These are phyloP conservation scores for Pythium plurisporium DNA, from an alignment of 352 stramenopile genomes.

Conservation along the genomic window DNA sequence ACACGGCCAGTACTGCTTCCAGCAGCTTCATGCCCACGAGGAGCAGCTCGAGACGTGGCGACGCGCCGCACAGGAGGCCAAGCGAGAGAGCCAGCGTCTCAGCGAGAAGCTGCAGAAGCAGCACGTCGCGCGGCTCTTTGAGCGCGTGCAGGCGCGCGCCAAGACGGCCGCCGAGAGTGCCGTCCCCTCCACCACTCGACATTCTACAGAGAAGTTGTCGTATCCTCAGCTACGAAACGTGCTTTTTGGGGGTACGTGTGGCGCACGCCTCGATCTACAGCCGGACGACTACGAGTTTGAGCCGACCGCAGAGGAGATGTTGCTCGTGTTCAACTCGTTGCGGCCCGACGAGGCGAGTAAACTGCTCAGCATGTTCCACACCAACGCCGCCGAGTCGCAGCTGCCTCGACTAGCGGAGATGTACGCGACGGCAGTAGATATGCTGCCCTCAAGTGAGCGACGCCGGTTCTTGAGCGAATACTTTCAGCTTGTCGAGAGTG, in stretches of 20 bases:
- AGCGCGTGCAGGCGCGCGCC: slow-evolving; percentile 20
- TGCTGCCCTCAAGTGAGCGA: slow-evolving; percentile 37
- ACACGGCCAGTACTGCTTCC: slow-evolving; percentile 25
- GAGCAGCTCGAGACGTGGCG: slow-evolving; percentile 15
- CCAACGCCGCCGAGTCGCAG: slow-evolving; percentile 33
- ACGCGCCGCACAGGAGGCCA: slow-evolving; percentile 11
- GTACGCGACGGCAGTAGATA: slow-evolving; percentile 39
- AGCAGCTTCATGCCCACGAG: slow-evolving; percentile 13
- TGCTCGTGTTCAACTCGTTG: slow-evolving; percentile 41
- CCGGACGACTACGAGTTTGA: slow-evolving; percentile 40
- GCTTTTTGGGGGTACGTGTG: slow-evolving; percentile 18
- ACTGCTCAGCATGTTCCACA: slow-evolving; percentile 35
- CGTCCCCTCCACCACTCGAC: not conserved
- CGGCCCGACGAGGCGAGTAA: slow-evolving; percentile 30
- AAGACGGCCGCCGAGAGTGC: not conserved
- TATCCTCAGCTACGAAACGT: slow-evolving; percentile 28
- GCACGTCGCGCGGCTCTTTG: slow-evolving; percentile 20
- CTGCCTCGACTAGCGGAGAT: slow-evolving; percentile 35
- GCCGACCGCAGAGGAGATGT: slow-evolving; percentile 37
- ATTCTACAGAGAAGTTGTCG: not conserved
- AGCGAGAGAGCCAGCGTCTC: slow-evolving; percentile 36
- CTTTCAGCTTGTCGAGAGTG: slow-evolving; percentile 41
- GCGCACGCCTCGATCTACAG: slow-evolving; percentile 24
- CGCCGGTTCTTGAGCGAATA: slow-evolving; percentile 52
- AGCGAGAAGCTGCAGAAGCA: slow-evolving; percentile 41